phyloP scores from a whole-genome alignment of 1,139 yeast species.

The Hyphopichia burtonii region DNA sequence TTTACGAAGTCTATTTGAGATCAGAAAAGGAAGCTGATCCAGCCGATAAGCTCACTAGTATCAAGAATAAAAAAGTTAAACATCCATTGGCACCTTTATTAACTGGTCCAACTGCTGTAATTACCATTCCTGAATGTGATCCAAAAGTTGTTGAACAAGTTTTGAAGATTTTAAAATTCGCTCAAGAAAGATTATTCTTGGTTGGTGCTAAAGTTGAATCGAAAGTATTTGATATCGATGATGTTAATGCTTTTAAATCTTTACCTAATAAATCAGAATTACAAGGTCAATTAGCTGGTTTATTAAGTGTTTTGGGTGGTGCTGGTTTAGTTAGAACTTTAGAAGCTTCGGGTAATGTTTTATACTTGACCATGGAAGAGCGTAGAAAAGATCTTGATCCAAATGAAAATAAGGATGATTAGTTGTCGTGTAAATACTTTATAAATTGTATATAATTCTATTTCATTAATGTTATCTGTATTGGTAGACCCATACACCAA shows the following conservation, averaged over 20 bases:
- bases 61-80: constrained; percentile 37
- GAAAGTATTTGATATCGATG: constrained; percentile 49
- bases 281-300: constrained; percentile 82
- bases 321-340: constrained; percentile 84
- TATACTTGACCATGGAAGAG: constrained; percentile 73
- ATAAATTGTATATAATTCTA: not conserved
- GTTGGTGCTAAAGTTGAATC: constrained; percentile 84
- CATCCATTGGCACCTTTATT: constrained; percentile 74
- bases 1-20: constrained; percentile 75
- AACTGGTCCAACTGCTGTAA: constrained; percentile 84
- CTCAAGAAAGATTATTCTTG: constrained; percentile 72
- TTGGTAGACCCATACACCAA: constrained; percentile 4
- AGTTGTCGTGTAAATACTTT: not conserved
- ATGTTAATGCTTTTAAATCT: constrained; percentile 63
- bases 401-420: constrained; percentile 11
- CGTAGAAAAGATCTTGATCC: constrained; percentile 49
- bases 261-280: constrained; percentile 71
- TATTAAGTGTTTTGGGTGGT: constrained; percentile 80
- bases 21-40: constrained; percentile 73
- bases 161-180: constrained; percentile 57
- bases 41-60: constrained; percentile 57
- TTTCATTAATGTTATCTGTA: no score
- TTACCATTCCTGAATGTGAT: constrained; percentile 64
- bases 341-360: constrained; percentile 60
- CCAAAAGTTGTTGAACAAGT: constrained; percentile 67